phyloP scores from a whole-genome alignment of 192 early-diverging fungal species.

The Endogone sp. region DNA sequence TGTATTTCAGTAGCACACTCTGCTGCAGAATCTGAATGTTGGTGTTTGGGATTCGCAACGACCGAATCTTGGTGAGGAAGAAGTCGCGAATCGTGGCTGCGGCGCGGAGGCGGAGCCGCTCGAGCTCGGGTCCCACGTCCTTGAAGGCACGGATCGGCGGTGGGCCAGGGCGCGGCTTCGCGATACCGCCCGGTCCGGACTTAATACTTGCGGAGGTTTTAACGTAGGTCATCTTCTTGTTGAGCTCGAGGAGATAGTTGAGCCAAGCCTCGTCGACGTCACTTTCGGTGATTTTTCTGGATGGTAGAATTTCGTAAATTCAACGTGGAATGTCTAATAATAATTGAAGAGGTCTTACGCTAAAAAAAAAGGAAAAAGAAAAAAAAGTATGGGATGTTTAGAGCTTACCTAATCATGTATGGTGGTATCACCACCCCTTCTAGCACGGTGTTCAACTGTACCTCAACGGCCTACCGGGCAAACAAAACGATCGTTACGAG shows the following conservation, averaged over 20 bases:
- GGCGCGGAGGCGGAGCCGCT: conserved; percentile 81
- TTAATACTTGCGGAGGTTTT: conserved; percentile 69
- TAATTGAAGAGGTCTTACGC: no score
- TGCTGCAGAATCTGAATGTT: conserved; percentile 93
- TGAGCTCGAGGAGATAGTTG: conserved; percentile 76
- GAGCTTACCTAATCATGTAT: conserved; percentile 59
- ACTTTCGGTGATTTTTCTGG: conserved; percentile 82
- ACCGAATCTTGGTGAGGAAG: conserved; percentile 80
- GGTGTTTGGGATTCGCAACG: conserved; percentile 83
- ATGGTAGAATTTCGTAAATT: no score
- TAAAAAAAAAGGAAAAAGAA: no score
- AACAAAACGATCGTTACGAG: no score
- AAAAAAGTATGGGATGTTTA: no score
- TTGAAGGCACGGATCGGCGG: conserved; percentile 64
- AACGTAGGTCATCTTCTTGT: conserved; percentile 84
- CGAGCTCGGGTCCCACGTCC: conserved; percentile 90
- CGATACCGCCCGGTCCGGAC: not conserved
- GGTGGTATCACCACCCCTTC: conserved; percentile 86
- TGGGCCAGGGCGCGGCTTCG: no score
- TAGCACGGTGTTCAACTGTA: conserved; percentile 65
- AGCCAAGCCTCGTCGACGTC: conserved; percentile 92
- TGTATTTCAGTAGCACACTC: conserved; percentile 87
- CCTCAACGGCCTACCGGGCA: conserved; percentile 56
- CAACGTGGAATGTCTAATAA: no score
- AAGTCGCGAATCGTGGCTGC: conserved; percentile 85